These are phyloP conservation scores for Salix viminalis DNA, from an alignment of 345 rosid genomes.

Conservation along the genomic window DNA sequence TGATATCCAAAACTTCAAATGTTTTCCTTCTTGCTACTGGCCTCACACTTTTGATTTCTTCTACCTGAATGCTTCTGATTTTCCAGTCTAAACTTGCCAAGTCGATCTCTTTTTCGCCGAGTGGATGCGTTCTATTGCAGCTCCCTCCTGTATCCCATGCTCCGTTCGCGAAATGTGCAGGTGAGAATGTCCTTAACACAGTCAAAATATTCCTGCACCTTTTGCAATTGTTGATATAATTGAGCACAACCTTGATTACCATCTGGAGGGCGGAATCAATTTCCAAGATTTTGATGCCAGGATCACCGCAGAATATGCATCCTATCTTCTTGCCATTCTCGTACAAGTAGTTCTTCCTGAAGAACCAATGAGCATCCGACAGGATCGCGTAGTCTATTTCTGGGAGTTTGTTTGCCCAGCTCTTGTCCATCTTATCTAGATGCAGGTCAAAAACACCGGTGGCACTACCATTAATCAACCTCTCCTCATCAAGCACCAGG, in stretches of 20 bases:
- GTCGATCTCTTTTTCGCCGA: slow-evolving; percentile 20
- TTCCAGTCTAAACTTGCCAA: slow-evolving; percentile 36
- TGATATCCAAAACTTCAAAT: slow-evolving; percentile 54
- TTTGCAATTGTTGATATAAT: slow-evolving; percentile 35
- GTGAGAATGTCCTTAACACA: slow-evolving; percentile 70
- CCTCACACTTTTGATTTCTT: slow-evolving; percentile 36
- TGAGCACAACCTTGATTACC: slow-evolving; percentile 45
- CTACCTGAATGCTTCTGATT: slow-evolving; percentile 49
- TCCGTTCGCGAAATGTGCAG: slow-evolving; percentile 83
- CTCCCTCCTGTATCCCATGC: slow-evolving; percentile 70
- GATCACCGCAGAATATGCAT: slow-evolving; percentile 61
- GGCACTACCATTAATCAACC: slow-evolving; percentile 39
- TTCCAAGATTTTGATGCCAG: slow-evolving; percentile 37
- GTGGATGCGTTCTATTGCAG: slow-evolving; percentile 59
- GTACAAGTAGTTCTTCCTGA: slow-evolving; percentile 53
- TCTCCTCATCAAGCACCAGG: slow-evolving; percentile 51
- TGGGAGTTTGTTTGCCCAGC: slow-evolving; percentile 42
- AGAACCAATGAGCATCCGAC: slow-evolving; percentile 80
- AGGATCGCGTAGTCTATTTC: slow-evolving; percentile 49
- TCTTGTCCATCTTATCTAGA: slow-evolving; percentile 41
- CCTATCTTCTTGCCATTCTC: slow-evolving; percentile 34
- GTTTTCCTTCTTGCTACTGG: slow-evolving; percentile 28
- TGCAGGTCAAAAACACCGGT: slow-evolving; percentile 45
- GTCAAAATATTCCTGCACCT: slow-evolving; percentile 36
- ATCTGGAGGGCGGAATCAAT: slow-evolving; percentile 39